phyloP scores from a whole-genome alignment of 1,284 basidiomycete species.

The Rhodotorula sp. region DNA sequence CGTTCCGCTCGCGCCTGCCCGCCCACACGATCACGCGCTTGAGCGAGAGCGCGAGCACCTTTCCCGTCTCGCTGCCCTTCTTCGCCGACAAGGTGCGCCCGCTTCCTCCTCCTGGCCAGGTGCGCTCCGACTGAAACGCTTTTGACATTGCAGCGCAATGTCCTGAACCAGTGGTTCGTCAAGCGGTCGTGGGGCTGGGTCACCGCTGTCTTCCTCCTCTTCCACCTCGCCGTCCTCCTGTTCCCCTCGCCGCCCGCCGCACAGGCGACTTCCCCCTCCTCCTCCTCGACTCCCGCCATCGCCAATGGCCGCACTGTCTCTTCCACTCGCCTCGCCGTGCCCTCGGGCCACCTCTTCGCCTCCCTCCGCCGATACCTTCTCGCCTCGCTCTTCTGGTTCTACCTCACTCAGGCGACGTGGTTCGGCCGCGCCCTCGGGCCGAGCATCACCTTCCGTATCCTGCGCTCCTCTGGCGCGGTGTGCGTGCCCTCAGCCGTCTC shows the following conservation, averaged over 20 bases:
- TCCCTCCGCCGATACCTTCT: slow-evolving; percentile 62
- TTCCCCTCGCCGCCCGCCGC: slow-evolving; percentile 8
- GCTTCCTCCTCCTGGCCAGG: not conserved
- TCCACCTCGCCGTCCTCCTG: slow-evolving; percentile 56
- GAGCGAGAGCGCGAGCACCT: slow-evolving; percentile 13
- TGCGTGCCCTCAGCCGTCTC: slow-evolving; percentile 59
- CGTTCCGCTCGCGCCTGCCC: slow-evolving; percentile 38
- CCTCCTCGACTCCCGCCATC: slow-evolving; percentile 4
- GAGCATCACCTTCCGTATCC: slow-evolving; percentile 72
- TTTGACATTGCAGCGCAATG: slow-evolving; percentile 62
- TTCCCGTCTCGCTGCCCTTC: slow-evolving; percentile 35
- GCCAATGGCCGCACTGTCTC: not conserved
- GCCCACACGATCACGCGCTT: slow-evolving; percentile 20
- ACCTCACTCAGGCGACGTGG: slow-evolving; percentile 61
- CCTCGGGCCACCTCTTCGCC: slow-evolving; percentile 17
- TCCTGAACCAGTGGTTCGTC: slow-evolving; percentile 82
- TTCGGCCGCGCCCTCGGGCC: slow-evolving; percentile 68
- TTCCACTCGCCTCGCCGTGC: not conserved
- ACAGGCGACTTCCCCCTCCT: not conserved
- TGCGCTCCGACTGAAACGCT: not conserved
- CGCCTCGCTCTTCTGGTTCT: slow-evolving; percentile 69
- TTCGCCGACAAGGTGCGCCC: slow-evolving; percentile 39
- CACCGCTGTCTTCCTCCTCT: slow-evolving; percentile 64
- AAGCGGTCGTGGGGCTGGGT: slow-evolving; percentile 94
- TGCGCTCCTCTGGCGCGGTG: slow-evolving; percentile 73